A percentile compares a stretch with the other conserved stretches of the same genome.
These are phyloP conservation scores for Fraxinus baroniana DNA, from an alignment of 305 asterid genomes.

Conservation along the genomic window DNA sequence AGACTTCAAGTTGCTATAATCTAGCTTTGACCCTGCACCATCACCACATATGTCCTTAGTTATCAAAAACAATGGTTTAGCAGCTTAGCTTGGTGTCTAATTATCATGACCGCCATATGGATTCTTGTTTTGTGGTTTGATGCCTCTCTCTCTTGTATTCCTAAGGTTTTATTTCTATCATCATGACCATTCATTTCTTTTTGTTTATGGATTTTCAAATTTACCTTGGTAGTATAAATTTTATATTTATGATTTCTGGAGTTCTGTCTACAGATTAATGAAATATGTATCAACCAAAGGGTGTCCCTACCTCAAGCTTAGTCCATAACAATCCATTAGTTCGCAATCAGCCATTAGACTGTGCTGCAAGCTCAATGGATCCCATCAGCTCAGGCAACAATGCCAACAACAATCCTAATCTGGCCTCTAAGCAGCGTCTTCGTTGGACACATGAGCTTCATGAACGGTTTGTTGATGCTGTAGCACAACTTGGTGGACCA, in stretches of 20 bases:
- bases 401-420: constrained; percentile 46
- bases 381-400: constrained; percentile 44
- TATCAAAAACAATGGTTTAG: background rate
- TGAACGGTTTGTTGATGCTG: constrained; percentile 87
- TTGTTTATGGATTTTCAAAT: background rate
- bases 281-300: constrained; percentile 42
- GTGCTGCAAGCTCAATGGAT: constrained; percentile 51
- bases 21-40: background rate
- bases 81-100: background rate
- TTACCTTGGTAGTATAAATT: constrained; percentile 8
- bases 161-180: background rate
- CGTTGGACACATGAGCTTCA: constrained; percentile 94
- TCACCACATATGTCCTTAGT: background rate
- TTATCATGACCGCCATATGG: background rate
- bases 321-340: constrained; percentile 36
- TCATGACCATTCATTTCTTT: background rate
- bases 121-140: background rate
- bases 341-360: constrained; percentile 42
- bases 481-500: constrained; percentile 92
- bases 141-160: background rate
- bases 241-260: constrained; percentile 1
- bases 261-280: constrained; percentile 36
- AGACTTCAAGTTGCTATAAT: background rate
- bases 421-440: constrained; percentile 79
- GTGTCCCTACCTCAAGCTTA: constrained; percentile 53